Percentiles rank a stretch among this genome's conserved stretches.
These are phyloP conservation scores for Peronosclerospora sorghi DNA, from an alignment of 352 stramenopile genomes.

Conservation along the genomic window DNA sequence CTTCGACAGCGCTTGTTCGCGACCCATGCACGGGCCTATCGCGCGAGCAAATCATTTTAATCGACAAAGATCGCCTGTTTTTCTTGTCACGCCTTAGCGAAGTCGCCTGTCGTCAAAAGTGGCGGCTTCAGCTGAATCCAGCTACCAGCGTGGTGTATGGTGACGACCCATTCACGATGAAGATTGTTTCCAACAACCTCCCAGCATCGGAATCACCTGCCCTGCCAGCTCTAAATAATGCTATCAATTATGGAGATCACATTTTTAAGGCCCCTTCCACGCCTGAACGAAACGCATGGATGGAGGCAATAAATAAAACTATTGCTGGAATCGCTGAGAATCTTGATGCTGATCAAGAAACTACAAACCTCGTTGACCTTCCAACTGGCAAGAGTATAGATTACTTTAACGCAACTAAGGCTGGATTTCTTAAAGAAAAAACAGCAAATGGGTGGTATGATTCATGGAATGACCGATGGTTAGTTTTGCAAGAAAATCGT, in stretches of 20 bases:
- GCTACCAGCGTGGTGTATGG: slow-evolving; percentile 50
- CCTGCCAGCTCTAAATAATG: slow-evolving; percentile 15
- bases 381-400: slow-evolving; percentile 50
- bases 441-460: slow-evolving; percentile 71
- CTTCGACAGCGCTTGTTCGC: slow-evolving; percentile 62
- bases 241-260: slow-evolving; percentile 18
- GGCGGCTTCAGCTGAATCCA: slow-evolving; percentile 43
- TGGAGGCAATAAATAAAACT: slow-evolving; percentile 43
- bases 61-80: slow-evolving; percentile 60
- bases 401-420: slow-evolving; percentile 73
- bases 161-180: slow-evolving; percentile 75
- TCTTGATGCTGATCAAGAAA: slow-evolving; percentile 4
- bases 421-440: slow-evolving; percentile 64
- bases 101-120: slow-evolving; percentile 59
- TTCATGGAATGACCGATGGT: slow-evolving; percentile 69
- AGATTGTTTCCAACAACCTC: slow-evolving; percentile 39
- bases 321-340: slow-evolving; percentile 22
- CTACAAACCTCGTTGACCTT: slow-evolving; percentile 40
- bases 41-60: slow-evolving; percentile 59
- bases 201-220: slow-evolving; percentile 11
- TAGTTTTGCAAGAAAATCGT: slow-evolving; percentile 67
- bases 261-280: slow-evolving; percentile 58
- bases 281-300: slow-evolving; percentile 55
- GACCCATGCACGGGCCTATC: slow-evolving; percentile 71
- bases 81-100: slow-evolving; percentile 52